A percentile compares a stretch with the other conserved stretches of the same genome.
phyloP scores from a whole-genome alignment of 208 protist species.

The Wallacemonas sp. region DNA sequence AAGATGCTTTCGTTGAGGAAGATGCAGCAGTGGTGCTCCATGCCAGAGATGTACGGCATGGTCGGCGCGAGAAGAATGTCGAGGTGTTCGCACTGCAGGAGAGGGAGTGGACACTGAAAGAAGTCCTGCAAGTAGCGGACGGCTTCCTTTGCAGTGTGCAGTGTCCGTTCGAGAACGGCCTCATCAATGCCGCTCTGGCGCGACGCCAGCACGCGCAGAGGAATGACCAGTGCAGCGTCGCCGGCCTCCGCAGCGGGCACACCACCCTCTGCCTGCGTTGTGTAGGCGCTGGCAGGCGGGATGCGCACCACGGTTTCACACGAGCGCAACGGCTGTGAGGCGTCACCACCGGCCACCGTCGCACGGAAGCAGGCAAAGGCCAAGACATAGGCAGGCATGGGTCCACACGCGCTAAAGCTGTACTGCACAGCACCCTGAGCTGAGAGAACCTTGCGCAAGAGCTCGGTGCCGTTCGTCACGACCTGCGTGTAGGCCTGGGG shows the following conservation, averaged over 20 bases:
- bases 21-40: conserved; percentile 87
- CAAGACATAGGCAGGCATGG: conserved; percentile 71
- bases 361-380: conserved; percentile 46
- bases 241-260: background rate
- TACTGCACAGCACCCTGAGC: conserved; percentile 25
- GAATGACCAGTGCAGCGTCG: background rate
- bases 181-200: conserved; percentile 10
- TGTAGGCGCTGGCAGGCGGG: background rate
- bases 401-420: conserved; percentile 41
- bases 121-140: conserved; percentile 54
- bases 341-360: background rate
- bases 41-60: conserved; percentile 81
- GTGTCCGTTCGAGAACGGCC: conserved; percentile 11
- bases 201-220: conserved; percentile 23
- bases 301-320: background rate
- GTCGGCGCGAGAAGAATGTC: conserved; percentile 63
- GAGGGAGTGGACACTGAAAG: conserved; percentile 57
- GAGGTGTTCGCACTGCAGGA: conserved; percentile 40
- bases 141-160: conserved; percentile 28
- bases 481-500: conserved; percentile 31
- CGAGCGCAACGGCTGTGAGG: background rate
- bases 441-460: conserved; percentile 17
- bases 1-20: conserved; percentile 80
- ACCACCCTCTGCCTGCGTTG: background rate
- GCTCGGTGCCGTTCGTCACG: conserved; percentile 33